A percentile compares a stretch with the other conserved stretches of the same genome.
Conservation (phyloP, 225 moss, liverwort and hornwort genomes). For the Sphagnum tenellum region DNA sequence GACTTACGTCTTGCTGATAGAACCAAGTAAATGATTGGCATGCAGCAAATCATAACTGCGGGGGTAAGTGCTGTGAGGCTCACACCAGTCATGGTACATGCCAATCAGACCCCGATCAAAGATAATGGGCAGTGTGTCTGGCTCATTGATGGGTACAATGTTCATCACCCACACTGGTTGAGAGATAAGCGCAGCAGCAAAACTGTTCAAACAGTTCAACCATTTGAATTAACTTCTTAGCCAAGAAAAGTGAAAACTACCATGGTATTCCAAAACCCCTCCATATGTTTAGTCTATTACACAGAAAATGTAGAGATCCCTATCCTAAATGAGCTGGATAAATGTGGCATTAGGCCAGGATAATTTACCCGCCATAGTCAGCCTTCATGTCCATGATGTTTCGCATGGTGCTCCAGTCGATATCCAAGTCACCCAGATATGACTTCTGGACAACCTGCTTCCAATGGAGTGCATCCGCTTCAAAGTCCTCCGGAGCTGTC, state of each 20-base stretch:
- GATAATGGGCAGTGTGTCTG: slow-evolving; percentile 72
- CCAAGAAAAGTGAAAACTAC: neutral
- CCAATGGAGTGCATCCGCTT: slow-evolving; percentile 60
- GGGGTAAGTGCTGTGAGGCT: slow-evolving; percentile 76
- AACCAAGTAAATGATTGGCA: slow-evolving; percentile 49
- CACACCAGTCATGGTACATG: slow-evolving; percentile 83
- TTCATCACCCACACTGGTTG: slow-evolving; percentile 63
- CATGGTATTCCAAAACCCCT: no score
- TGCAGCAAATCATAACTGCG: slow-evolving; percentile 82
- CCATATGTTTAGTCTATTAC: no score
- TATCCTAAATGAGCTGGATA: neutral
- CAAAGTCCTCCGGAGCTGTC: slow-evolving; percentile 66
- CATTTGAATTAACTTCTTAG: neutral
- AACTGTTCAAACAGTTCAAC: slow-evolving; percentile 16
- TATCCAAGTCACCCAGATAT: slow-evolving; percentile 30
- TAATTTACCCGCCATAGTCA: slow-evolving; percentile 51
- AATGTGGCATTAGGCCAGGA: neutral
- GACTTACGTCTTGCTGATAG: slow-evolving; percentile 29
- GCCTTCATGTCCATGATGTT: slow-evolving; percentile 58
- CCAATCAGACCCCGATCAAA: slow-evolving; percentile 80
- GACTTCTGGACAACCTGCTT: slow-evolving; percentile 52
- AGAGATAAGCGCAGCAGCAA: slow-evolving; percentile 32
- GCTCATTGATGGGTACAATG: slow-evolving; percentile 62
- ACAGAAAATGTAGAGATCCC: no score
- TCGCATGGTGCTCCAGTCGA: slow-evolving; percentile 32